phyloP scores from a whole-genome alignment of 129 eudicot genomes.

The Centaurea solstitialis region DNA sequence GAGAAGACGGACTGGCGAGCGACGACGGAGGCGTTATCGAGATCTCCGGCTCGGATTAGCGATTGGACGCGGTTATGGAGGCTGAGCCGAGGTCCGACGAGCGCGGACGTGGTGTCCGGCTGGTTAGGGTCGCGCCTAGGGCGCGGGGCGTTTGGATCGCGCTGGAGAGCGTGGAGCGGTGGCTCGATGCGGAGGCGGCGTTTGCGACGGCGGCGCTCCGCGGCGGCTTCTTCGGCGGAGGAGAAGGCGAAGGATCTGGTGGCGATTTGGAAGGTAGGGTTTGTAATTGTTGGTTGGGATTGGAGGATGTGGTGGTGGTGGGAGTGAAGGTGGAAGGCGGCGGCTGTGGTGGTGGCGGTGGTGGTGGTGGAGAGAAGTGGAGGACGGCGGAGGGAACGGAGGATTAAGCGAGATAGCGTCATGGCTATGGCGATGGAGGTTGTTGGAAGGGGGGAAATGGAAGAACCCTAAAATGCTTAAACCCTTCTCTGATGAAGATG shows the following conservation, averaged over 20 bases:
- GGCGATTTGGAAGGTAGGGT: constrained; percentile 35
- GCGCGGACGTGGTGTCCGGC: constrained; percentile 73
- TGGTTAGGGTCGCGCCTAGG: constrained; percentile 59
- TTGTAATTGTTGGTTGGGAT: constrained; percentile 25
- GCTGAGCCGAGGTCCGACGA: constrained; percentile 70
- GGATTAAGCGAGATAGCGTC: constrained; percentile 56
- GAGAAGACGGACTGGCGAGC: constrained; percentile 80
- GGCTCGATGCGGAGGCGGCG: constrained; percentile 98
- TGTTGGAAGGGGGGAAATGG: constrained; percentile 5
- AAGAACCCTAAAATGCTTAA: constrained; percentile 41
- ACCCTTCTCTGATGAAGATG: constrained; percentile 13
- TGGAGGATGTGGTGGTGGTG: constrained; percentile 14
- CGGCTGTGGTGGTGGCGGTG: constrained; percentile 19
- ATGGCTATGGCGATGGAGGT: constrained; percentile 34
- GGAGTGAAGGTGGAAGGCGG: constrained; percentile 20
- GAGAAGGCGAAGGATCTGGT: constrained; percentile 60
- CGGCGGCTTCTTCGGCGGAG: constrained; percentile 94
- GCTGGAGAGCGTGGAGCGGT: constrained; percentile 81
- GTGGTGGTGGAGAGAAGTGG: constrained; percentile 16
- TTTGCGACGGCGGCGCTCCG: constrained; percentile 89
- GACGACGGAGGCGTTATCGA: constrained; percentile 64
- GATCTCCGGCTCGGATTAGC: constrained; percentile 74
- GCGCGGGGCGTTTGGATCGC: constrained; percentile 59
- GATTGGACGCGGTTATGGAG: constrained; percentile 93
- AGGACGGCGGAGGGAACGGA: constrained; percentile 55